Evolutionary conservation across 2,329 filamentous ascomycete genomes (phyloP), one percentile per base, ranked within the genome.

Genomic region (Fusarium poae): DNA sequence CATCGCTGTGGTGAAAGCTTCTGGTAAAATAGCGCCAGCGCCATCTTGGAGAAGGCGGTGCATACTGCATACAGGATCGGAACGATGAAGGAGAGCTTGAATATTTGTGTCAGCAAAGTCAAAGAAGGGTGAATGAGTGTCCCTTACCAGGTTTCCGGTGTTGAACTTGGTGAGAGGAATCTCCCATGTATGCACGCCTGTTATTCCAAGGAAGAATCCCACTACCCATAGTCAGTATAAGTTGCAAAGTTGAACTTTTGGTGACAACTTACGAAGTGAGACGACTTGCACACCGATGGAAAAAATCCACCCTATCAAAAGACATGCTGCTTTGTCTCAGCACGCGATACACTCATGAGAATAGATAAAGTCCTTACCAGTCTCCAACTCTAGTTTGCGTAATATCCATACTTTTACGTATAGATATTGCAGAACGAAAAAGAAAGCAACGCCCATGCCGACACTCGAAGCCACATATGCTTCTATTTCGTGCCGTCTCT

Each of bases 11-110:
- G 79, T 2, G 79, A 80, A 4, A 82, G 70, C 12, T 74, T 74
- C 6, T 75, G 68, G 57, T 82, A 82, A 40, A 82, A 80, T 7
- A 80, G 69, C 18, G 80, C 73, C 12, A 82, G 74, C 1, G 79
- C 76, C 12, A 80, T 43, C 34, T 82, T 82, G 16, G 78, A 77
- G 40, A 77, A 75, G 18, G 75, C 76, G 12, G 76, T 74, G 23
- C 69, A 72, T 20, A 74, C 55, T 16, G 72, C 66, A 27, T 74
- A 74, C 2, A 74, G 44, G 1, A 74, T 61, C 1, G 72, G 72
- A 3, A 63, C 59, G 29, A 73, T 29, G 7, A 73, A 64, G 44
- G 72, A 59, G 49, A 71, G 62, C 77, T 59, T 15, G 58, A 63
- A 18, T 2, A 6, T 68, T 2, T 12, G n/a, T n/a, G 43, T 61